Percentiles rank a stretch among this genome's conserved stretches.
Conservation (phyloP, 2,329 filamentous ascomycete genomes). For the Lanzia echinophila region DNA sequence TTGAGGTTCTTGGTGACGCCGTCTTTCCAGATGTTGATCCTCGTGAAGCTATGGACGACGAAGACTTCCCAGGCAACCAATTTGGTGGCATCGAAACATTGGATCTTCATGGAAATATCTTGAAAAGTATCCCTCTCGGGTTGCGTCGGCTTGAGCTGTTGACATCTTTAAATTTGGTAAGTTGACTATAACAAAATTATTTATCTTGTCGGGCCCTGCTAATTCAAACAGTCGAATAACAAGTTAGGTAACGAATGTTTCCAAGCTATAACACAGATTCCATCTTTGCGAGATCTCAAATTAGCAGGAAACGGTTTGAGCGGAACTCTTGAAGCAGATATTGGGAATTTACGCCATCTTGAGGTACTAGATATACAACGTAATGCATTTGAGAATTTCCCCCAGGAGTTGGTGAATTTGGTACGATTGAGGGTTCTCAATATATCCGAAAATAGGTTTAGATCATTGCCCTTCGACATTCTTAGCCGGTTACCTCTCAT, state of each 20-base stretch:
- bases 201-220: neutral
- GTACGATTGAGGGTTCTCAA: conserved; percentile 68
- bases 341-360: conserved; percentile 60
- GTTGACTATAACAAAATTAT: conserved; percentile 24
- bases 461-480: conserved; percentile 61
- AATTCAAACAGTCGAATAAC: conserved; percentile 63
- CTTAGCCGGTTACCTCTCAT: conserved; percentile 63
- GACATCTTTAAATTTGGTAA: conserved; percentile 74
- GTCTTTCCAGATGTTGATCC: conserved; percentile 70
- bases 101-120: conserved; percentile 78
- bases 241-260: conserved; percentile 66
- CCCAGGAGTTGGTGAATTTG: conserved; percentile 60
- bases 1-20: conserved; percentile 64
- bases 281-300: conserved; percentile 68
- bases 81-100: conserved; percentile 77
- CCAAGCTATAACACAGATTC: conserved; percentile 67
- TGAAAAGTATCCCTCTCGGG: conserved; percentile 67
- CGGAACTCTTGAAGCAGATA: conserved; percentile 57
- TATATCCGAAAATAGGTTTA: conserved; percentile 71
- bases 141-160: conserved; percentile 66
- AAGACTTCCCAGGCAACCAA: conserved; percentile 63
- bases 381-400: conserved; percentile 70
- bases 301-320: conserved; percentile 71
- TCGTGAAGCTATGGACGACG: conserved; percentile 48
- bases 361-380: conserved; percentile 76